Conservation (phyloP, 2,329 filamentous ascomycete genomes). For the Cladorrhinum sp. region DNA sequence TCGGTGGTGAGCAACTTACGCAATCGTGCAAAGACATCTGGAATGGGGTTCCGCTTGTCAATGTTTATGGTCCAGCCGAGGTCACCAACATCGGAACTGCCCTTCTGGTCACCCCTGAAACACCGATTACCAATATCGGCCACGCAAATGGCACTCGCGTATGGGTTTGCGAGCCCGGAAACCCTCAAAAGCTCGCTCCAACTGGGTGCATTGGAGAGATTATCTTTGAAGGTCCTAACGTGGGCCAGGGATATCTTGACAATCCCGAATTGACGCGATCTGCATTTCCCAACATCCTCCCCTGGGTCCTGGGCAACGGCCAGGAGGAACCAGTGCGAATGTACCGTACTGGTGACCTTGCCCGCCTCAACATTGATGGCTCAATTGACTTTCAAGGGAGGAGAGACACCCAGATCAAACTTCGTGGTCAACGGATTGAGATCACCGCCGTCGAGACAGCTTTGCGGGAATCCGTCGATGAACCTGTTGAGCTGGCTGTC, state of each 20-base stretch:
- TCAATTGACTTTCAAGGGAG: constrained; percentile 41
- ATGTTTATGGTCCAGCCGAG: constrained; percentile 28
- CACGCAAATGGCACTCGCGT: constrained; percentile 20
- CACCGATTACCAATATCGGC: constrained; percentile 19
- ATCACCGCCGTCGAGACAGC: constrained; percentile 27
- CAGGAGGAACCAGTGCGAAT: constrained; percentile 20
- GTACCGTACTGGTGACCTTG: constrained; percentile 44
- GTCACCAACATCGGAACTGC: constrained; percentile 12
- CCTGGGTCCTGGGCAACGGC: background rate
- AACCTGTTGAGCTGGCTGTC: constrained; percentile 9
- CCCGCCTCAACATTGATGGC: constrained; percentile 32
- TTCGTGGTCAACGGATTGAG: constrained; percentile 50
- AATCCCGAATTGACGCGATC: constrained; percentile 43
- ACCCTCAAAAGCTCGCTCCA: constrained; percentile 28
- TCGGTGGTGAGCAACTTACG: constrained; percentile 27
- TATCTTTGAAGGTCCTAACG: constrained; percentile 39
- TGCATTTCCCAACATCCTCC: constrained; percentile 36
- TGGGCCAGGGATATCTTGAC: constrained; percentile 49
- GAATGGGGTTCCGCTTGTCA: constrained; percentile 7
- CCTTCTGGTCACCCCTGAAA: constrained; percentile 1
- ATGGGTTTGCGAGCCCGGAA: constrained; percentile 32
- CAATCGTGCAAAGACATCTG: constrained; percentile 18
- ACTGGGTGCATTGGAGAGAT: constrained; percentile 34
- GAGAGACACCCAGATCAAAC: constrained; percentile 51
- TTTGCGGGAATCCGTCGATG: constrained; percentile 1